These are phyloP conservation scores for Tylopilus intermedius DNA, from an alignment of 768 basidiomycete genomes.

Conservation along the genomic window DNA sequence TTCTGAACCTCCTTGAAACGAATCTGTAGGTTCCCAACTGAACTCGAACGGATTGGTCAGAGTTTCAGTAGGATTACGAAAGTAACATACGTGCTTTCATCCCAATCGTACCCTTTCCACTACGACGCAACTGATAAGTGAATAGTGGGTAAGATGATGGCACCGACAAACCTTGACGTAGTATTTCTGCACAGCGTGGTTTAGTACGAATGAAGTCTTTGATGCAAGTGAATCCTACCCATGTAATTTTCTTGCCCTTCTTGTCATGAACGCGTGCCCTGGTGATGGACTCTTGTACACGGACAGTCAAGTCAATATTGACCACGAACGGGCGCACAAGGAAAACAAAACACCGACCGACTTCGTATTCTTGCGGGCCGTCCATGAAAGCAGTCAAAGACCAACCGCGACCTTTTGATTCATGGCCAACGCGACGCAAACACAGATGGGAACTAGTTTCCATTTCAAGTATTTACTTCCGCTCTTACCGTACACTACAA, in stretches of 20 bases:
- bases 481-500: slow-evolving; percentile 5
- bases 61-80: not conserved
- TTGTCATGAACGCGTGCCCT: slow-evolving; percentile 47
- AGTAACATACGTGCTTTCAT: slow-evolving; percentile 54
- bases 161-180: slow-evolving; percentile 47
- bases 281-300: slow-evolving; percentile 44
- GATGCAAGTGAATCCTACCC: slow-evolving; percentile 38
- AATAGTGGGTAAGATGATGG: not conserved
- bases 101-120: slow-evolving; percentile 58
- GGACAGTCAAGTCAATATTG: not conserved
- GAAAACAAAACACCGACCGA: slow-evolving; percentile 43
- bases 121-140: slow-evolving; percentile 21
- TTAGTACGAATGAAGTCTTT: slow-evolving; percentile 10
- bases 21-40: slow-evolving; percentile 67
- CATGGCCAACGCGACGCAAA: not conserved
- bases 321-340: not conserved
- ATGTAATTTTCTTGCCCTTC: slow-evolving; percentile 42
- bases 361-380: slow-evolving; percentile 55
- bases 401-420: not conserved
- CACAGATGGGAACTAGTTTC: slow-evolving; percentile 16
- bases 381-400: slow-evolving; percentile 27
- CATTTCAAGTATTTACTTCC: slow-evolving; percentile 6
- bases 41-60: slow-evolving; percentile 6
- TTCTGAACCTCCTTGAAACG: slow-evolving; percentile 53
- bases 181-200: slow-evolving; percentile 41